phyloP scores from a whole-genome alignment of 2,329 filamentous ascomycete species.

The Aspergillus sojae region DNA sequence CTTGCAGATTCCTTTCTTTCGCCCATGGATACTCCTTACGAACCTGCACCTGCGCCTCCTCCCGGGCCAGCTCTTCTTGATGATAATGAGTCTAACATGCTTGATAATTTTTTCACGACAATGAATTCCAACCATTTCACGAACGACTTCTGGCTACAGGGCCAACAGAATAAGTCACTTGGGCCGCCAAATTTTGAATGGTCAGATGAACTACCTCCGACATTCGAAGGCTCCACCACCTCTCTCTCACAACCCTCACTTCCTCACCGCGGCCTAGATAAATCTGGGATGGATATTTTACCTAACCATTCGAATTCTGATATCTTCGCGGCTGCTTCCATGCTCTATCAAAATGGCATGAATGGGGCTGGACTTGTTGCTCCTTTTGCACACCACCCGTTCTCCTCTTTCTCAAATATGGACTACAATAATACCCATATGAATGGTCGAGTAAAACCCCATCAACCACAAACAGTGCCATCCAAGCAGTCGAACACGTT shows the following conservation, averaged over 20 bases:
- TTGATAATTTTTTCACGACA: conserved; percentile 53
- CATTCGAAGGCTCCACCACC: conserved; percentile 67
- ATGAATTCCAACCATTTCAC: conserved; percentile 43
- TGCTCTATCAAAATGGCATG: conserved; percentile 43
- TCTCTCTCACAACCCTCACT: conserved; percentile 60
- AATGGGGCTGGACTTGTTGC: conserved; percentile 33
- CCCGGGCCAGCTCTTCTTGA: conserved; percentile 67
- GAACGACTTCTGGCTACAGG: conserved; percentile 42
- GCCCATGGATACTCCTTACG: conserved; percentile 39
- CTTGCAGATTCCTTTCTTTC: conserved; percentile 37
- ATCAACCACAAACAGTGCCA: conserved; percentile 16
- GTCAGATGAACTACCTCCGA: conserved; percentile 60
- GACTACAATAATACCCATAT: conserved; percentile 22
- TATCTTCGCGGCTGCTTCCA: conserved; percentile 61
- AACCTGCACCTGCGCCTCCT: conserved; percentile 63
- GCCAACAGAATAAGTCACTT: conserved; percentile 31
- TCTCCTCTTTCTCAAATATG: conserved; percentile 27
- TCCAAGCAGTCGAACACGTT: conserved; percentile 18
- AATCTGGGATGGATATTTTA: conserved; percentile 27
- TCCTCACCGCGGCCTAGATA: conserved; percentile 30
- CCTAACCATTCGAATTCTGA: conserved; percentile 45
- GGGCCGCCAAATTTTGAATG: conserved; percentile 38
- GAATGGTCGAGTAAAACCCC: conserved; percentile 23
- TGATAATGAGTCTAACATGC: conserved; percentile 57
- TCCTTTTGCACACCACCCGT: conserved; percentile 33